Evolutionary conservation across 2,329 filamentous ascomycete genomes (phyloP).

Genomic region (Scedosporium boydii): DNA sequence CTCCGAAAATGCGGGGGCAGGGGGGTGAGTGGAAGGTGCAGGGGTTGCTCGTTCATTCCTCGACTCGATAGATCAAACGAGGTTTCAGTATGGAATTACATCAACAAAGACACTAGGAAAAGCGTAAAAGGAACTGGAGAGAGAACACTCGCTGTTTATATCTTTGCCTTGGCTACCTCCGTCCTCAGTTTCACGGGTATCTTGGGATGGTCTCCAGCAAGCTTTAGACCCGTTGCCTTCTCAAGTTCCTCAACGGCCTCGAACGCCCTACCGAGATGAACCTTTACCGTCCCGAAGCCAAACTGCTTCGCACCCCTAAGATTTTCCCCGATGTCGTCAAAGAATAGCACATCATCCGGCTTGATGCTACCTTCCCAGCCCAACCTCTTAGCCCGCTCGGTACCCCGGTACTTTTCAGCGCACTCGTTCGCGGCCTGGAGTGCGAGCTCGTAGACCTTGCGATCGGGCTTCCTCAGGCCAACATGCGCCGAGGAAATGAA

Average conservation of each 20-base stretch:
- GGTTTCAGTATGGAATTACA: too few relatives aligned
- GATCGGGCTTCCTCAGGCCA: slow-evolving; percentile 79
- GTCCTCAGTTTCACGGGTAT: slow-evolving; percentile 1
- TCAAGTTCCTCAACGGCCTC: slow-evolving; percentile 80
- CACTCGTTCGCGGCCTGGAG: slow-evolving; percentile 56
- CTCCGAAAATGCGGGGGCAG: too few relatives aligned
- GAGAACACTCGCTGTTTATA: slow-evolving; percentile 19
- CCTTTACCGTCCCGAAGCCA: slow-evolving; percentile 79
- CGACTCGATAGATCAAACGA: too few relatives aligned
- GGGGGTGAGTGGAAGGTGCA: too few relatives aligned
- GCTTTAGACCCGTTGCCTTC: slow-evolving; percentile 55
- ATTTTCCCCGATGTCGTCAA: slow-evolving; percentile 94
- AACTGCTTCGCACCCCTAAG: slow-evolving; percentile 65
- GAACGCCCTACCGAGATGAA: slow-evolving; percentile 65
- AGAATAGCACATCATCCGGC: slow-evolving; percentile 66
- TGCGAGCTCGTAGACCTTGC: slow-evolving; percentile 68
- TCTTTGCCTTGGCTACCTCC: slow-evolving; percentile 27
- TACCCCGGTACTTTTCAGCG: slow-evolving; percentile 25
- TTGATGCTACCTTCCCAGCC: slow-evolving; percentile 43
- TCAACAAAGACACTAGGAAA: background rate
- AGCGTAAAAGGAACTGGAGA: background rate
- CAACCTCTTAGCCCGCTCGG: slow-evolving; percentile 21
- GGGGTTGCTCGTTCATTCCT: too few relatives aligned
- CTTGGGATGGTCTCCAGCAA: slow-evolving; percentile 45
- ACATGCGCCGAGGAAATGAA: slow-evolving; percentile 83